Base-by-base conservation (phyloP, 2,329 filamentous ascomycete species). In the Tolypocladium ophioglossoides region DNA sequence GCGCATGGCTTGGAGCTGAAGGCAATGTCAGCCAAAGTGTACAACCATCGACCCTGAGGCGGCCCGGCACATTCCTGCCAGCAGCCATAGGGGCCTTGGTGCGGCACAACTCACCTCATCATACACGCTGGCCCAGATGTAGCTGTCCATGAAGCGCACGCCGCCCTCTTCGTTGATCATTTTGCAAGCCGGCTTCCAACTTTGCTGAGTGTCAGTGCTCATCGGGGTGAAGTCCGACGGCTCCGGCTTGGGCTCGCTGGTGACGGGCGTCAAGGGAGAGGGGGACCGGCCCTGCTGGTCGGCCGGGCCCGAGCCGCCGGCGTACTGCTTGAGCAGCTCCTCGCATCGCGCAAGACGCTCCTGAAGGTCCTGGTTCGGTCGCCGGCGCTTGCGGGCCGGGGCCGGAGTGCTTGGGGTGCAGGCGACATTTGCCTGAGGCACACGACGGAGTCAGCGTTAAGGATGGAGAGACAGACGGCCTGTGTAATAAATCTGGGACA, bases 311-410 rank as follows among this genome's bases (percentile, higher is more conserved):
- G 68, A 62, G n/a, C 66, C 69, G 56, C 64, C 66, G 7, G 78
- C 78, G 66, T 83, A 83, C 56, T 79, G 76, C 58, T 80, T 82
- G 24, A 83, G 66, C 40, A 83, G 67, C 58, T 80, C 77, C 60
- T 84, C 80, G 58, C 80, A 83, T 54, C 79, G 72, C 4, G 79
- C 78, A 38, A 84, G 70, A 40, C 80, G 74, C 65, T 84, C 80
- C 61, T 83, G 80, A 14, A 84, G 72, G 60, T 83, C 80, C 61
- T 83, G 80, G 52, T 83, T 83, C 11, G 80, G 80, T 50, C 79
- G 71, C 57, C 78, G 72, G 41, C 80, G 75, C 68, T 83, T 83
- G 55, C 80, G 76, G 32, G 79, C 77, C 7, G 80, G 80, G 9
- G 80, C 80, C 1, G 80, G 80, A 22, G 77, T 82, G 59, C 79